Conservation (phyloP, 148 eudicot genomes). For the Chenopodium formosanum region DNA sequence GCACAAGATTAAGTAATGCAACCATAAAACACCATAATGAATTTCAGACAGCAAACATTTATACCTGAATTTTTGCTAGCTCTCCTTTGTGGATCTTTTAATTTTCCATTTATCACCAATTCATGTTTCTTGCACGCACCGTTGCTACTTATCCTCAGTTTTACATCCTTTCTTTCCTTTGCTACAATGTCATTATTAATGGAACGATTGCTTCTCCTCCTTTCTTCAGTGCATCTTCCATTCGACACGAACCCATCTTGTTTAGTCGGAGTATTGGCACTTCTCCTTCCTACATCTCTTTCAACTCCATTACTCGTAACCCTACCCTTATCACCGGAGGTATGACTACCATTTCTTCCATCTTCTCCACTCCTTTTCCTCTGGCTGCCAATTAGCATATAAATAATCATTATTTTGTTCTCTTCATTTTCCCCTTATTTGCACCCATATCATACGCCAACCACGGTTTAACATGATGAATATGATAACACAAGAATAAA, state of each 20-base stretch:
- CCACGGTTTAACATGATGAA: neutral
- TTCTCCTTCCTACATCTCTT: slow-evolving; percentile 4
- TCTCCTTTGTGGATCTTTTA: slow-evolving; percentile 13
- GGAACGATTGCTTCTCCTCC: slow-evolving; percentile 7
- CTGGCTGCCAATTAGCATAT: slow-evolving; percentile 18
- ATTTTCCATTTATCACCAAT: slow-evolving; percentile 6
- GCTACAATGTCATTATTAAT: neutral
- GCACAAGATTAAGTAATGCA: neutral
- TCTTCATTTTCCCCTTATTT: neutral
- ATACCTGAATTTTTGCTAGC: slow-evolving; percentile 23
- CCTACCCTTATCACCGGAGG: neutral
- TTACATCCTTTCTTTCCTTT: neutral
- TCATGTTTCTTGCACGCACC: neutral
- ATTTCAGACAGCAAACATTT: neutral
- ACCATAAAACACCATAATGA: neutral
- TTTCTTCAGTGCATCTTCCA: neutral
- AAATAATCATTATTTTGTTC: neutral
- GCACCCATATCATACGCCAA: neutral
- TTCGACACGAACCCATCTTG: slow-evolving; percentile 2
- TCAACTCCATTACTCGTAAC: slow-evolving; percentile 10
- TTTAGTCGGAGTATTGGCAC: neutral
- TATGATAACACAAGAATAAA: too few relatives aligned
- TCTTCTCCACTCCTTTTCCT: slow-evolving; percentile 23
- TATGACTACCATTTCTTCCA: slow-evolving; percentile 7
- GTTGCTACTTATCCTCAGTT: slow-evolving; percentile 13